A percentile compares a stretch with the other conserved stretches of the same genome.
These are phyloP conservation scores for Eutrema yunnanense DNA, from an alignment of 345 rosid species.

Conservation along the genomic window DNA sequence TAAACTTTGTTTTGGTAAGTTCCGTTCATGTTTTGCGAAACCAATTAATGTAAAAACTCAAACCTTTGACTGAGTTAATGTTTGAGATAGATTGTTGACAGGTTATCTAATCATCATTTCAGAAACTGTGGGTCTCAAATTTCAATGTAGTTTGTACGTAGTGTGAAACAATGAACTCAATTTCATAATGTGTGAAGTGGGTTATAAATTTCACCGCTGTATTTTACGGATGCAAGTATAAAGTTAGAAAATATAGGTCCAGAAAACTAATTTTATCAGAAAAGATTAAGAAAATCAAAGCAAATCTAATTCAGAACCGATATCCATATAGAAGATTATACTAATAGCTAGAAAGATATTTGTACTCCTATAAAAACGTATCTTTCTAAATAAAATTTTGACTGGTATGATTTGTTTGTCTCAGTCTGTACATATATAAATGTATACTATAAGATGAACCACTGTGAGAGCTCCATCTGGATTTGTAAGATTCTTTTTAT, in stretches of 20 bases:
- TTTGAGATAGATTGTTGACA: neutral
- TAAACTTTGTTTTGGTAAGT: neutral
- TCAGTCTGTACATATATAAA: slow-evolving; percentile 5
- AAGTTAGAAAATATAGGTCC: neutral
- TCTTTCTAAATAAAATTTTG: neutral
- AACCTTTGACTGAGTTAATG: neutral
- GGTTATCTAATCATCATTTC: neutral
- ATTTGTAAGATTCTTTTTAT: slow-evolving; percentile 13
- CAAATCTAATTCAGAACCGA: neutral
- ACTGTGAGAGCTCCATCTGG: slow-evolving; percentile 18
- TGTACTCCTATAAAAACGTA: slow-evolving; percentile 4
- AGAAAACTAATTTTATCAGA: neutral
- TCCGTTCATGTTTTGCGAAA: too few species aligned
- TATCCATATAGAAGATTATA: neutral
- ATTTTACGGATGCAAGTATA: neutral
- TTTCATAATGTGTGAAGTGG: neutral
- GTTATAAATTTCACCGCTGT: neutral
- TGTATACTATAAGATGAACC: slow-evolving; percentile 4
- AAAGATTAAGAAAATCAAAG: neutral
- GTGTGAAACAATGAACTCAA: neutral
- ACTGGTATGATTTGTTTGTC: slow-evolving; percentile 32
- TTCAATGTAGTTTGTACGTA: neutral
- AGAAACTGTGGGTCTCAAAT: neutral
- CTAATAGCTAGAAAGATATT: neutral
- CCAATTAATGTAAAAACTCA: too few species aligned